Evolutionary conservation across 2,329 filamentous ascomycete species (phyloP).

Genomic region (Sarocladium brachiariae): DNA sequence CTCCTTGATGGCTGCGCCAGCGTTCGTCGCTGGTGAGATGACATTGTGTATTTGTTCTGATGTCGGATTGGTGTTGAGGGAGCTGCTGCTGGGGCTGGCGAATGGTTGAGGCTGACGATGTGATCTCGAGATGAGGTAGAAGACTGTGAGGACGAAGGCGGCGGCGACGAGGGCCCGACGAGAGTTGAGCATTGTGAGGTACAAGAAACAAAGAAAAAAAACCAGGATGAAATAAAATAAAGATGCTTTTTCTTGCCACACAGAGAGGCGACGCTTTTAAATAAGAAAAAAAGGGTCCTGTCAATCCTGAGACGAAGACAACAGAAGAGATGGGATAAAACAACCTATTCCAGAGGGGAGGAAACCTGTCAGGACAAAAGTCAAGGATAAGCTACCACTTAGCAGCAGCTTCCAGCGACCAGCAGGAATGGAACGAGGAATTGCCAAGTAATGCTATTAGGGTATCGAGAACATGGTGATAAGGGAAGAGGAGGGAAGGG

Average conservation of each 20-base stretch:
- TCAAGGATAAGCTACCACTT: too few species aligned
- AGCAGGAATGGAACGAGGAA: conserved; percentile 7
- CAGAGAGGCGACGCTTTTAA: too few species aligned
- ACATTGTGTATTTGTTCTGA: conserved; percentile 9
- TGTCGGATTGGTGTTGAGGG: not conserved
- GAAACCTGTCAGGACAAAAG: too few species aligned
- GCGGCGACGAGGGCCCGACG: conserved; percentile 68
- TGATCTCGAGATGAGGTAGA: conserved; percentile 62
- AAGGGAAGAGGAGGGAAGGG: not conserved
- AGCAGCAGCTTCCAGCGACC: too few species aligned
- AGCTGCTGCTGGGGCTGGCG: conserved; percentile 1
- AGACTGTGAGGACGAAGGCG: conserved; percentile 58
- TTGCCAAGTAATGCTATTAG: not conserved
- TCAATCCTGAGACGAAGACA: not conserved
- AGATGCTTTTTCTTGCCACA: too few species aligned
- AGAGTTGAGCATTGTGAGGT: conserved; percentile 64
- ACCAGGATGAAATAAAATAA: not conserved
- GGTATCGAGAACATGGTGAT: conserved; percentile 7
- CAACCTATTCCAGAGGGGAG: too few species aligned
- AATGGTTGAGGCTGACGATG: conserved; percentile 30
- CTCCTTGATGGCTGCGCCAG: not conserved
- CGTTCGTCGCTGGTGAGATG: not conserved
- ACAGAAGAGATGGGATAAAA: conserved; percentile 7
- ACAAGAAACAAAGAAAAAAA: not conserved
- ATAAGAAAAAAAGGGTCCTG: not conserved